Percentiles rank a stretch among this genome's conserved stretches.
phyloP scores from a whole-genome alignment of 768 basidiomycete genomes.

The Tricholoma sp. region DNA sequence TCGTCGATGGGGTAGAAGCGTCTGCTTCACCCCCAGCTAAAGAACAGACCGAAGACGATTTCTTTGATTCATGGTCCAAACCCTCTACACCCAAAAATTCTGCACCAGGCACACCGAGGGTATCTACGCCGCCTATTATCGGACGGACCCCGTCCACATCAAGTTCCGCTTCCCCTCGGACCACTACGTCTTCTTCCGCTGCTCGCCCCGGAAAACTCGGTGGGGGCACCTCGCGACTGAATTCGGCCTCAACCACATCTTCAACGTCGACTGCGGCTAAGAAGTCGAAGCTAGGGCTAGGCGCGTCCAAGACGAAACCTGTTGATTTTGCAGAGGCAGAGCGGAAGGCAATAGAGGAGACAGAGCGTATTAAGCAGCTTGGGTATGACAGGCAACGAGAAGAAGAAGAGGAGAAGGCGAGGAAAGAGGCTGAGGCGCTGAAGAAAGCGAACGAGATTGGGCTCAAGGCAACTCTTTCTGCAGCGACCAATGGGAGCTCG shows the following conservation, averaged over 20 bases:
- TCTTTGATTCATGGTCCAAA: constrained; percentile 97
- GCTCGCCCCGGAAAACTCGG: constrained; percentile 42
- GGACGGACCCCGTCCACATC: constrained; percentile 44
- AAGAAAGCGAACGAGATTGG: constrained; percentile 34
- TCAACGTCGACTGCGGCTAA: constrained; percentile 33
- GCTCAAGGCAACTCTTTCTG: constrained; percentile 25
- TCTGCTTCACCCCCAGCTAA: constrained; percentile 32
- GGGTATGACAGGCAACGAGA: constrained; percentile 87
- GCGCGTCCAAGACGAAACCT: constrained; percentile 82
- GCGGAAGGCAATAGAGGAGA: constrained; percentile 84
- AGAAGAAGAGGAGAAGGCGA: constrained; percentile 74
- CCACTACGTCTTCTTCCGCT: constrained; percentile 59
- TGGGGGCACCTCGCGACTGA: constrained; percentile 33
- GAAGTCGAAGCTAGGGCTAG: constrained; percentile 74
- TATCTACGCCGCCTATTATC: constrained; percentile 51
- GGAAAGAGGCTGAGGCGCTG: constrained; percentile 53
- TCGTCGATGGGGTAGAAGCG: constrained; percentile 75
- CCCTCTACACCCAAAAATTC: constrained; percentile 56
- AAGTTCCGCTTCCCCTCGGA: constrained; percentile 43
- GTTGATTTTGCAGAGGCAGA: constrained; percentile 96
- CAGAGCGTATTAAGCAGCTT: constrained; percentile 84
- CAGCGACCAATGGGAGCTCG: constrained; percentile 14
- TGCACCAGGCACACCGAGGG: constrained; percentile 44
- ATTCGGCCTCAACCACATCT: constrained; percentile 28
- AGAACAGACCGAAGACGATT: constrained; percentile 73